Base-by-base conservation (phyloP, 1,284 basidiomycete species). In the Ustilago cynodontis region DNA sequence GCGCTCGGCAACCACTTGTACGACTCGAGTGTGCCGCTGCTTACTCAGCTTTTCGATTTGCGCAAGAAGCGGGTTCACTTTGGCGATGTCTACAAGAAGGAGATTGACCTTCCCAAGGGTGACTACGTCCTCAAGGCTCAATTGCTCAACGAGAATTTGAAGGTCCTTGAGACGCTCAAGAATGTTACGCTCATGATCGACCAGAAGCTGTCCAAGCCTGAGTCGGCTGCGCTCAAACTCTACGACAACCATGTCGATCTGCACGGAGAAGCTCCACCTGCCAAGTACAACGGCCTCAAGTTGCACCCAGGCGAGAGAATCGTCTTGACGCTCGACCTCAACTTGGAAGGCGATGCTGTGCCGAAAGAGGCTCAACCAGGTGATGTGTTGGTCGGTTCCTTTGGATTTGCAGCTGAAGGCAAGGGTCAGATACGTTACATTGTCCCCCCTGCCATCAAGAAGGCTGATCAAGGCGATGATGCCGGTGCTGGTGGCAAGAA, bases 51-150 rank as follows among this genome's bases (percentile, higher is more conserved):
- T 8, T 82, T 82, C 20, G 86, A 86, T 57, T 58, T 75, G 28
- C 69, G 78, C 60, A 82, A 85, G 58, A 77, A 80, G 59, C 70
- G 78, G 8, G 74, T 85, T 13, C 65, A 79, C 52, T 86, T 84
- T 62, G 82, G 80, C 47, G 85, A 86, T 41, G 83, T 86, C n/a
- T 86, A 86, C 66, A 72, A 82, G 20, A 86, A 86, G 66, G 79
- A 82, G 56, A 65, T 85, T 45, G 71, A 81, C 10, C 67, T 86
- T 59, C 55, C 64, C 51, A 85, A 85, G 64, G 86, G 86, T 13
- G 85, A 86, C 13, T 86, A 86, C 64, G 81, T 80, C 52, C 59
- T 86, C 41, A 74, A 80, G 61, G 79, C 84, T 8, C 82, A 86
- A 52, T 56, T 86, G 24, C 63, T 86, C 50, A 71, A 85, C 57